Percentiles rank a stretch among this genome's conserved stretches.
Conservation (phyloP, 169 alveolate species). For the Theileria luwenshuni region DNA sequence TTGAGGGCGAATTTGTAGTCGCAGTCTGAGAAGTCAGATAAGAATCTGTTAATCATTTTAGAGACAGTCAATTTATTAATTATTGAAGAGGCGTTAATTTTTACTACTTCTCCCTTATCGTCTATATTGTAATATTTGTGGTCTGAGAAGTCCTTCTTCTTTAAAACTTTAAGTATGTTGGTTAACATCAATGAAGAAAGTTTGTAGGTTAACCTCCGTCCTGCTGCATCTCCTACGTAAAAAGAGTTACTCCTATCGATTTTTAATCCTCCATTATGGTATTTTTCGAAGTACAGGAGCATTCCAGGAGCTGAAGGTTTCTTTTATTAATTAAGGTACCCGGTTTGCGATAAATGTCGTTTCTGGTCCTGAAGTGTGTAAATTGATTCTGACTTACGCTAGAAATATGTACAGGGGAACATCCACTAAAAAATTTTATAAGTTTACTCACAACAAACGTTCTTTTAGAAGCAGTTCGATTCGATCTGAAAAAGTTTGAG, state of each 20-base stretch:
- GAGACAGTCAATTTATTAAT: conserved; percentile 37
- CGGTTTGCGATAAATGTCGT: conserved; percentile 65
- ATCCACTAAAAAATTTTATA: conserved; percentile 33
- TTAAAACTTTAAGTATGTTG: conserved; percentile 56
- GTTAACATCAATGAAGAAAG: conserved; percentile 41
- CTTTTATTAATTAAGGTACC: conserved; percentile 2
- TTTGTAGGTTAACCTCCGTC: conserved; percentile 56
- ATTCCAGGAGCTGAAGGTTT: conserved; percentile 64
- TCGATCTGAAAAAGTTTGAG: conserved; percentile 8
- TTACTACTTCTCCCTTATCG: conserved; percentile 1
- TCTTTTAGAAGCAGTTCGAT: conserved; percentile 46
- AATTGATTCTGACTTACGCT: conserved; percentile 18
- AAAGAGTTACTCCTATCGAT: conserved; percentile 49
- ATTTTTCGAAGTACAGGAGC: conserved; percentile 65
- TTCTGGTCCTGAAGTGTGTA: conserved; percentile 13
- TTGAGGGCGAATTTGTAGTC: conserved; percentile 75
- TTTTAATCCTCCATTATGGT: conserved; percentile 54
- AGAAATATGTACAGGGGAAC: conserved; percentile 49
- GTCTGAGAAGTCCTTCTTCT: conserved; percentile 48
- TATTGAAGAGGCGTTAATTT: conserved; percentile 54
- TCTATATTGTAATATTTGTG: conserved; percentile 6
- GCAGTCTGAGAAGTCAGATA: conserved; percentile 72
- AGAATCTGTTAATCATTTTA: conserved; percentile 25
- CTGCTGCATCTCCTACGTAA: conserved; percentile 81
- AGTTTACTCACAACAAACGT: conserved; percentile 49